phyloP scores from a whole-genome alignment of 2,329 filamentous ascomycete genomes.

The Pseudocercospora macadamiae region DNA sequence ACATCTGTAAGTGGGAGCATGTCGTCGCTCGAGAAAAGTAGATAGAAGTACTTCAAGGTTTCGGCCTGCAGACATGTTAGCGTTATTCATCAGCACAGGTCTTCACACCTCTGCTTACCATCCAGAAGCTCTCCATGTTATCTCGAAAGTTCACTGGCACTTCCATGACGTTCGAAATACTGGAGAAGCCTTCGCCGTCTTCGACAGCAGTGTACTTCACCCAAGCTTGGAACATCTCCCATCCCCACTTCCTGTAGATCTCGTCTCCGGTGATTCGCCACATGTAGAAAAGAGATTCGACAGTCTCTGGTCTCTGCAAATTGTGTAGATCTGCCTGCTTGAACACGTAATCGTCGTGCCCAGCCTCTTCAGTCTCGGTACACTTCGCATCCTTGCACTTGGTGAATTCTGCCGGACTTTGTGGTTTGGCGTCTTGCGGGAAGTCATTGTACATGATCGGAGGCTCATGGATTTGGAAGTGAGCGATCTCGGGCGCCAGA shows the following conservation, averaged over 20 bases:
- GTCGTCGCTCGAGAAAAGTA: slow-evolving; percentile 84
- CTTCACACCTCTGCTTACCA: slow-evolving; percentile 60
- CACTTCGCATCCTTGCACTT: slow-evolving; percentile 34
- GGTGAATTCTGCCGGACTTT: slow-evolving; percentile 50
- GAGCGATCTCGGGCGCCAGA: slow-evolving; percentile 90
- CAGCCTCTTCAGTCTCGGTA: slow-evolving; percentile 55
- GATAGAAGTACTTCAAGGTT: slow-evolving; percentile 96
- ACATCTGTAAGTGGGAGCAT: slow-evolving; percentile 82
- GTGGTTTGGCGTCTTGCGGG: slow-evolving; percentile 48
- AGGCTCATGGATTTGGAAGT: slow-evolving; percentile 76
- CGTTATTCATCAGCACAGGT: background rate
- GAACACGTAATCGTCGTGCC: slow-evolving; percentile 79
- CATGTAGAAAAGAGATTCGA: slow-evolving; percentile 98
- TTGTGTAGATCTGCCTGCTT: slow-evolving; percentile 87
- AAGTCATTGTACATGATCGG: slow-evolving; percentile 64
- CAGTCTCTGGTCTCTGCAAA: slow-evolving; percentile 90
- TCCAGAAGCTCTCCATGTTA: slow-evolving; percentile 99
- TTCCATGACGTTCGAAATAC: slow-evolving; percentile 71
- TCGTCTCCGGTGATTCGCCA: slow-evolving; percentile 93
- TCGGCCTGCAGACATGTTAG: slow-evolving; percentile 65
- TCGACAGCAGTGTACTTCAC: slow-evolving; percentile 79
- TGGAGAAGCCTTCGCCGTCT: slow-evolving; percentile 80
- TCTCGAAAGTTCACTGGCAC: slow-evolving; percentile 73
- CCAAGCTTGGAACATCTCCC: slow-evolving; percentile 97
- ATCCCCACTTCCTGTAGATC: slow-evolving; percentile 93